A percentile compares a stretch with the other conserved stretches of the same genome.
These are phyloP conservation scores for Tilletia indica DNA, from an alignment of 1,284 basidiomycete genomes.

Conservation along the genomic window DNA sequence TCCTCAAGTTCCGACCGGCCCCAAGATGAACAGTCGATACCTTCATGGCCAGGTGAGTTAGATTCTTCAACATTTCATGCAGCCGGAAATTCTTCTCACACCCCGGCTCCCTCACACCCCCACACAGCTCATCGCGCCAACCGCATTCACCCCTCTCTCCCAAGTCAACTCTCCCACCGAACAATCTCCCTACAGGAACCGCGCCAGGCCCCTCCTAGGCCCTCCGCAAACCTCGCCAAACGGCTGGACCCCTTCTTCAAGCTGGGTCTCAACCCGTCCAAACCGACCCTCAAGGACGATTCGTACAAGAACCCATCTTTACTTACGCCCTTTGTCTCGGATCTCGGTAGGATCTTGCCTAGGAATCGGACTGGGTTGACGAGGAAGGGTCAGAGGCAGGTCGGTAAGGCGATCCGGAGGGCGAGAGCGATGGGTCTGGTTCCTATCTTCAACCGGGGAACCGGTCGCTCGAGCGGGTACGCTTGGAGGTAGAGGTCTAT, in stretches of 20 bases:
- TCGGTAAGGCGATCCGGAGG: slow-evolving; percentile 84
- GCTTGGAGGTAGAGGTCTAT: background rate
- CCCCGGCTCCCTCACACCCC: no score
- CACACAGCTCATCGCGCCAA: background rate
- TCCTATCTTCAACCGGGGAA: slow-evolving; percentile 57
- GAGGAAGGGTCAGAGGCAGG: slow-evolving; percentile 72
- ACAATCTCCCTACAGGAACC: background rate
- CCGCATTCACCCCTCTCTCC: slow-evolving; percentile 1
- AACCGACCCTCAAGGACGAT: slow-evolving; percentile 53
- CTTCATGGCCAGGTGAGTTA: slow-evolving; percentile 13
- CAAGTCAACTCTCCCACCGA: background rate
- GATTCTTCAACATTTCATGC: no score
- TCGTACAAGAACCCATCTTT: slow-evolving; percentile 69
- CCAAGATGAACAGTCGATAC: background rate
- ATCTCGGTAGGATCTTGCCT: slow-evolving; percentile 79
- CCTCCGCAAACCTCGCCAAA: background rate
- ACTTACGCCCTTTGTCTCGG: slow-evolving; percentile 69
- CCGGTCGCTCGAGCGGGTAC: background rate
- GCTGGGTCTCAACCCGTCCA: slow-evolving; percentile 54
- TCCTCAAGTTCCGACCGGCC: no score
- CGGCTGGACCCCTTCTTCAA: slow-evolving; percentile 62
- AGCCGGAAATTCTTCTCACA: no score
- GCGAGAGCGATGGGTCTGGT: slow-evolving; percentile 91
- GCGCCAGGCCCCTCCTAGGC: slow-evolving; percentile 37
- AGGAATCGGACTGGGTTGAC: slow-evolving; percentile 75